A percentile compares a stretch with the other conserved stretches of the same genome.
Evolutionary conservation across 2,329 filamentous ascomycete genomes (phyloP).

Genomic region (Bipolaris sorokiniana): DNA sequence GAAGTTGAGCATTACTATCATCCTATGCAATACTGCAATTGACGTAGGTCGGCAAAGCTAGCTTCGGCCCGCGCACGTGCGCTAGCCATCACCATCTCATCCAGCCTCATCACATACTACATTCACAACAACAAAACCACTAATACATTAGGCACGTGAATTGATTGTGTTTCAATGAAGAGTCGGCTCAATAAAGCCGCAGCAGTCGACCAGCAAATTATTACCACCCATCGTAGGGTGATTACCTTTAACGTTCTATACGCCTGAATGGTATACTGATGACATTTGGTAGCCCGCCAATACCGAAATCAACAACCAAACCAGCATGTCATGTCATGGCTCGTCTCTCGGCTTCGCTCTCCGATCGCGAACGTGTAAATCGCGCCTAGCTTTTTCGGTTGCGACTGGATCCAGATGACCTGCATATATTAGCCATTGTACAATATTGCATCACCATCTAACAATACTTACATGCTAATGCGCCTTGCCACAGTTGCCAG

Average conservation of each 20-base stretch:
- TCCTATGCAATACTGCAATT: constrained; percentile 28
- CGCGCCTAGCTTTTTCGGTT: constrained; percentile 41
- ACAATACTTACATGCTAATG: constrained; percentile 89
- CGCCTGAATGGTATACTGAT: constrained; percentile 38
- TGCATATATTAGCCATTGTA: constrained; percentile 29
- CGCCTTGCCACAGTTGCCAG: constrained; percentile 85
- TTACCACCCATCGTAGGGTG: constrained; percentile 36
- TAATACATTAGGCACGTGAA: constrained; percentile 13
- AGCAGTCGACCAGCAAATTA: constrained; percentile 38
- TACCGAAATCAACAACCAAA: constrained; percentile 25
- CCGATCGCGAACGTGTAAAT: constrained; percentile 25
- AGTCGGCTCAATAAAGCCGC: constrained; percentile 19
- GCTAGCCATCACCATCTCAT: neutral
- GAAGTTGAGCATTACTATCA: constrained; percentile 35
- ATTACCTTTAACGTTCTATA: constrained; percentile 38
- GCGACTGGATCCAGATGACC: constrained; percentile 51
- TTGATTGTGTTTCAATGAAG: constrained; percentile 32
- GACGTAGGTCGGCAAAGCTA: constrained; percentile 33
- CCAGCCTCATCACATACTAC: neutral
- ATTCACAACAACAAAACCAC: neutral
- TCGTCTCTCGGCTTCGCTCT: constrained; percentile 15
- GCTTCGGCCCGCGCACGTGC: constrained; percentile 34
- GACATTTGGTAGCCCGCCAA: constrained; percentile 29
- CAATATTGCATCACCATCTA: neutral
- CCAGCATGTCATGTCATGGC: constrained; percentile 9